Evolutionary conservation across 768 basidiomycete genomes (phyloP).

Genomic region (Mycena amicta): DNA sequence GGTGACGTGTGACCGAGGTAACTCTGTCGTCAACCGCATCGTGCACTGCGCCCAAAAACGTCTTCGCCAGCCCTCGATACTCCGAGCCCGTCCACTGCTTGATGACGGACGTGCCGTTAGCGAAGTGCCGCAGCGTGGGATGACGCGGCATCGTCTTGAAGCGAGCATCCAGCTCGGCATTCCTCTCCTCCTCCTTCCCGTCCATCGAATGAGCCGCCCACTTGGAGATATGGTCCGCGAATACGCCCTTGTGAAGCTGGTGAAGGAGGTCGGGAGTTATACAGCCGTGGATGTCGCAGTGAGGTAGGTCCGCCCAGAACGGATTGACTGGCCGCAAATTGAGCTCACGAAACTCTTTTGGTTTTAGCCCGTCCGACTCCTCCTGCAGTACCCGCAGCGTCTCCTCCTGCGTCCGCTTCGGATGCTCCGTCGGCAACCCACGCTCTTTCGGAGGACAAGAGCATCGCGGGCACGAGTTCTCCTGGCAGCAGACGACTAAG

Average conservation of each 20-base stretch:
- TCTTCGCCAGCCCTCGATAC: slow-evolving; percentile 31
- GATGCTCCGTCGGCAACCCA: too few species aligned
- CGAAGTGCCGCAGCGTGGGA: slow-evolving; percentile 33
- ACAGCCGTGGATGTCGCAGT: too few species aligned
- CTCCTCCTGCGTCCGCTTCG: too few species aligned
- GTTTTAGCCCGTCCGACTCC: too few species aligned
- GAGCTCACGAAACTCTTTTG: too few species aligned
- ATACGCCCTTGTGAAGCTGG: slow-evolving; percentile 51
- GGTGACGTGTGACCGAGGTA: slow-evolving; percentile 9
- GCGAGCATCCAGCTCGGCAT: slow-evolving; percentile 30
- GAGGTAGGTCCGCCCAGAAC: too few species aligned
- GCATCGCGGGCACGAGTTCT: too few species aligned
- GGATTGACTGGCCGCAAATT: too few species aligned
- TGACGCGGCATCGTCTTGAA: slow-evolving; percentile 33
- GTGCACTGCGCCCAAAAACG: slow-evolving; percentile 28
- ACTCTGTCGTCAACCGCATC: slow-evolving; percentile 29
- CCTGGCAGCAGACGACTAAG: too few species aligned
- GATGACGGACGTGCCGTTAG: slow-evolving; percentile 33
- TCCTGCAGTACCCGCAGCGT: too few species aligned
- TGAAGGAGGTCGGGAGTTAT: too few species aligned
- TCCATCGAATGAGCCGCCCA: slow-evolving; percentile 16
- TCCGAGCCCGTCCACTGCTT: slow-evolving; percentile 39
- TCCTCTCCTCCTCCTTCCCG: slow-evolving; percentile 26
- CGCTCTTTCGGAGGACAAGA: too few species aligned
- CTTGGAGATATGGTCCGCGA: slow-evolving; percentile 47